phyloP scores from a whole-genome alignment of 768 basidiomycete species.

The Collybiopsis confluens region DNA sequence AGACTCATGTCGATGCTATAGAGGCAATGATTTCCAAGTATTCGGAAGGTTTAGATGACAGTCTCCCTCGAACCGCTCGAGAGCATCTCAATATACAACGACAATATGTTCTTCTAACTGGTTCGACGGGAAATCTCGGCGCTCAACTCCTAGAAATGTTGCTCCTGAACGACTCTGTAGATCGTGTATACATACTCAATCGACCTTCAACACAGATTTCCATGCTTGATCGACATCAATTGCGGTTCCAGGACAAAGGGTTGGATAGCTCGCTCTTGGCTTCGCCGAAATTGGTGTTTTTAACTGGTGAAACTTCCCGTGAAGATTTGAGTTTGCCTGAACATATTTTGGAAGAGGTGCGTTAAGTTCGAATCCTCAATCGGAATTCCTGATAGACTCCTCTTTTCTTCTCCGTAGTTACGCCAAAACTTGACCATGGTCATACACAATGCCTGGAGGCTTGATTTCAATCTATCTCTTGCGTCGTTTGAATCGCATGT shows the following conservation, averaged over 20 bases:
- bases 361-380: neutral
- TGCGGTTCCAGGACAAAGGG: slow-evolving; percentile 16
- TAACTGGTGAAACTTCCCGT: neutral
- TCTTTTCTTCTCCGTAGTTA: neutral
- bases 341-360: neutral
- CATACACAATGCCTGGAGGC: slow-evolving; percentile 41
- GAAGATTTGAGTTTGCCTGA: neutral
- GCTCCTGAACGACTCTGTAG: slow-evolving; percentile 18
- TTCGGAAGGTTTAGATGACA: neutral
- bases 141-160: slow-evolving; percentile 28
- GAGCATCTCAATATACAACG: slow-evolving; percentile 2
- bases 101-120: slow-evolving; percentile 30
- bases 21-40: slow-evolving; percentile 32
- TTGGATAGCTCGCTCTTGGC: neutral
- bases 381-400: neutral
- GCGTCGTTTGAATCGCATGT: slow-evolving; percentile 42
- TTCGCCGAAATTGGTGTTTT: neutral
- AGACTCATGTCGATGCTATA: slow-evolving; percentile 19
- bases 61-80: neutral
- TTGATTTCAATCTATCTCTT: slow-evolving; percentile 43
- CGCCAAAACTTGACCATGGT: slow-evolving; percentile 14
- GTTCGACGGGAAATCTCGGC: slow-evolving; percentile 36
- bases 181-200: neutral
- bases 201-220: slow-evolving; percentile 10
- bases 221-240: slow-evolving; percentile 15